phyloP scores from a whole-genome alignment of 257 asterid genomes.

The Phtheirospermum japonicum region DNA sequence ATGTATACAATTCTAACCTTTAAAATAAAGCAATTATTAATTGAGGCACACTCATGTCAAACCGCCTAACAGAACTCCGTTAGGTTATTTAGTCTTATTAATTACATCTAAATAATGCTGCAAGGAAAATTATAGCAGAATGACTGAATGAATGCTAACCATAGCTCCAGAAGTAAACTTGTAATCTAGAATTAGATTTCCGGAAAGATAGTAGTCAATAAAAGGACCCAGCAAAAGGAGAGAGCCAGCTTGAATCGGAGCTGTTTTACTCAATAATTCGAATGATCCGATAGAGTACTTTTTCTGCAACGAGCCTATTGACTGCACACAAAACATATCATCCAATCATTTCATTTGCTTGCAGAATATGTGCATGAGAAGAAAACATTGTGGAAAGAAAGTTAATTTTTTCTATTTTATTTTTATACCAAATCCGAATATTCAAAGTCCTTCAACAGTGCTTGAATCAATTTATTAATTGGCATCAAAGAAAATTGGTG shows the following conservation, averaged over 20 bases:
- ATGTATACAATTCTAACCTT: no score
- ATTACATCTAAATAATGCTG: not conserved
- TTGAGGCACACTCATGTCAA: no score
- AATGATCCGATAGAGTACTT: conserved; percentile 91
- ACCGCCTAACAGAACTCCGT: no score
- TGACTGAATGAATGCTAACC: conserved; percentile 43
- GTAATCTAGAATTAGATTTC: conserved; percentile 54
- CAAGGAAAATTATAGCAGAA: not conserved
- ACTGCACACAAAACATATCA: conserved; percentile 50
- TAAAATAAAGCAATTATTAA: not conserved
- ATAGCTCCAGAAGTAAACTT: conserved; percentile 54
- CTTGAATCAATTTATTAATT: no score
- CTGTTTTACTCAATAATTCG: conserved; percentile 85
- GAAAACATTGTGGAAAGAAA: not conserved
- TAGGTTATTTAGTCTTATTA: no score
- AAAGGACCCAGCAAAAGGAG: conserved; percentile 88
- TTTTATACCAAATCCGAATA: not conserved
- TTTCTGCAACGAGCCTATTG: conserved; percentile 93
- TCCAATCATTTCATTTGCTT: conserved; percentile 14
- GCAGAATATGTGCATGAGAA: conserved; percentile 16
- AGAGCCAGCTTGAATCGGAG: conserved; percentile 91
- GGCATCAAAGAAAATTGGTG: not conserved
- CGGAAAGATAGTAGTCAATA: conserved; percentile 65
- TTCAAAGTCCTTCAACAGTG: not conserved
- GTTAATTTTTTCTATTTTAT: no score